Percentiles rank a stretch among this genome's conserved stretches.
Evolutionary conservation across 2,329 filamentous ascomycete species (phyloP).

Genomic region (Sporothrix euskadiensis): DNA sequence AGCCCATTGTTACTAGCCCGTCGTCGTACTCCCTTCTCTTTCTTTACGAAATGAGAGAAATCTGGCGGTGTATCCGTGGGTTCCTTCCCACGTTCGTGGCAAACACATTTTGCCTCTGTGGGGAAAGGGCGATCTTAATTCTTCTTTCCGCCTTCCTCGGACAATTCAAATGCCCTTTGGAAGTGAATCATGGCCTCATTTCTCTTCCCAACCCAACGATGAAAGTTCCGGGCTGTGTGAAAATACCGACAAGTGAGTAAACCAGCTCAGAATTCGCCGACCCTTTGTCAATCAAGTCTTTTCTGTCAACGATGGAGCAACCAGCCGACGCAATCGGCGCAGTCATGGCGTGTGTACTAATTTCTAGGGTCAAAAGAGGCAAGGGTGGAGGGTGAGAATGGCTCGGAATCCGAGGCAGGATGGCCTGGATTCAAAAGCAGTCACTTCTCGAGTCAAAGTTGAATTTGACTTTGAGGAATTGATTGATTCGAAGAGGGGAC

Average conservation of each 20-base stretch:
- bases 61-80: not conserved
- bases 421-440: not conserved
- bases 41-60: not conserved
- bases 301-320: not conserved
- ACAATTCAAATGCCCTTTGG: not conserved
- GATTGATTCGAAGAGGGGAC: not conserved
- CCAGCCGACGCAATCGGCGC: not conserved
- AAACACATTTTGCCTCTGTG: not conserved
- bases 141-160: not conserved
- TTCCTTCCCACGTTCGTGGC: not conserved
- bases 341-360: not conserved
- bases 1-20: not conserved
- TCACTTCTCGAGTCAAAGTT: not conserved
- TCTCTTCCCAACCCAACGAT: not conserved
- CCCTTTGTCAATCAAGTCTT: not conserved
- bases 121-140: not conserved
- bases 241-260: not conserved
- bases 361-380: not conserved
- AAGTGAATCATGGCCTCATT: not conserved
- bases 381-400: not conserved
- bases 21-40: not conserved
- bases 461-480: no score
- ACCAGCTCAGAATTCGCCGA: not conserved
- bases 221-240: not conserved
- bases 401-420: constrained; percentile 2